Base-by-base conservation (phyloP, 75 land plant species). In the Sequoia sempervirens region DNA sequence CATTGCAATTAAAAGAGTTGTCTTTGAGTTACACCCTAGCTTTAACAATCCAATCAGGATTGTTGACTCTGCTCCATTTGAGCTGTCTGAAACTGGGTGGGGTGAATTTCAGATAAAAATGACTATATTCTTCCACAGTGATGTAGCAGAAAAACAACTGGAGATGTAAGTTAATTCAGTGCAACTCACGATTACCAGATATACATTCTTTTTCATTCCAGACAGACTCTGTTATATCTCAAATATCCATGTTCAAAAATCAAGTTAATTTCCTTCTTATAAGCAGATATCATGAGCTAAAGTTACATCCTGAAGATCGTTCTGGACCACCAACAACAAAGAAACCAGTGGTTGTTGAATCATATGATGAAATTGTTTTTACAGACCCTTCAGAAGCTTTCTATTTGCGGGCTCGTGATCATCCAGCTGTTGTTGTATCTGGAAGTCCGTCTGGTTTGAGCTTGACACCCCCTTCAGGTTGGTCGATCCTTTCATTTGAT, bases 61-160 rank as follows among this genome's bases (percentile, higher is more conserved):
- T 52, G 87, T 94, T 13, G 98, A 96, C 40, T 86, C 89, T 1
- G 84, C 96, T 14, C 98, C 98, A 2, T 96, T 96, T 85, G 98
- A 96, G 86, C 85, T 96, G 50, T 88, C 90, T 1, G 98, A 96
- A 75, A 79, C 89, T 53, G 98, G 98, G 83, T 96, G 98, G 98
- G 98, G 98, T 53, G 98, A 96, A 86, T 96, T 96, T 90, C 96
- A 96, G 81, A 94, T 96, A 53, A 92, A 91, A 15, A 96, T 96
- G 28, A 93, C 96, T 1, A 86, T 96, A 30, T 86, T 87, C 86
- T 96, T 94, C 73, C 96, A 94, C 69, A 84, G 83, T 79, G 96
- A 96, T 87, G 94, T 91, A 4, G 90, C 90, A 81, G 96, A 96
- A 46, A 96, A 96, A 82, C 95, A 90, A 38, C n/a, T 93, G 83